Evolutionary conservation across 2,329 filamentous ascomycete genomes (phyloP), one percentile per base, ranked within the genome.

Genomic region (Sphaerulina musiva): DNA sequence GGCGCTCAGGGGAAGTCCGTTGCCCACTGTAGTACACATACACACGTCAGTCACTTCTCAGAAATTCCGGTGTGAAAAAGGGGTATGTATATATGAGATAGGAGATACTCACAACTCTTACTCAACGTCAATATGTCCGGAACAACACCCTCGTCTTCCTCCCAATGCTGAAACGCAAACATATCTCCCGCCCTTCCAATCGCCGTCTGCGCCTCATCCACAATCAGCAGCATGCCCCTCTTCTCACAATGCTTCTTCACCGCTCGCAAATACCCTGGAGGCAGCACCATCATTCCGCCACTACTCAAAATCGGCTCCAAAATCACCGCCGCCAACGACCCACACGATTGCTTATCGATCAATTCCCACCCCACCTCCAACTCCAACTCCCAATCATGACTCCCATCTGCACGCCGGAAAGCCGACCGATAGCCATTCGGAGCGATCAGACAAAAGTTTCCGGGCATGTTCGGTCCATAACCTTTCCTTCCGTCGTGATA

Each of bases 361-460:
- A 85, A 71, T 14, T 72, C 71, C 75, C 80, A 86, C 4, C 80
- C 81, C 60, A 79, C 85, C 9, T 82, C 76, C 11, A 86, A 69
- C 64, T 86, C 83, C 0, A 79, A 77, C 59, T 82, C 73, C 83
- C 83, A 86, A 64, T 86, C 82, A 58, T 86, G 81, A 0, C 75
- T 75, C 0, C 81, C 81, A 57, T 85, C 81, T 0, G 76, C 34
- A 31, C 77, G 75, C 8, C 79, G 75, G 66, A 86, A 86, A 0
- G 78, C 73, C 0, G 82, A 84, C 3, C 82, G 78, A 63, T 84
- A 85, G 0, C 77, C 73, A 59, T 85, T 79, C 0, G 82, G 82
- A 0, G 79, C 74, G 0, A 82, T 82, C 36, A 86, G 75, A 1
- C 74, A 74, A 3, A 82, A 72, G 53, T 79, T 76, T 0, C 83